Conservation (phyloP, 176 grass and related monocot genomes). For the Calamus simplicifolius region DNA sequence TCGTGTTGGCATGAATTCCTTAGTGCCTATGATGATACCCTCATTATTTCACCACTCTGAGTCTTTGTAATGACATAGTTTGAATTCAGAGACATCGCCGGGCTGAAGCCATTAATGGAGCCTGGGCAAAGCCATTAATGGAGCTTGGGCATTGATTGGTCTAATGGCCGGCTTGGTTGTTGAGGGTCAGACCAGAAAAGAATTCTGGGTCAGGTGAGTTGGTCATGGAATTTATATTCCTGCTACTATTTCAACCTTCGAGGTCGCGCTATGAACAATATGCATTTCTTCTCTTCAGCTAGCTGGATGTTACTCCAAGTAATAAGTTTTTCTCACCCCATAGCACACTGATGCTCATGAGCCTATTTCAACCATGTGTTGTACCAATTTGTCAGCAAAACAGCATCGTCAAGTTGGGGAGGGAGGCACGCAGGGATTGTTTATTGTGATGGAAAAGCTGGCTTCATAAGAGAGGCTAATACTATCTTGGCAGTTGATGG, state of each 20-base stretch:
- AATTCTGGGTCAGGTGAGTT: constrained; percentile 74
- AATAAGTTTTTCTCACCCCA: constrained; percentile 34
- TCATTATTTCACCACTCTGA: no score
- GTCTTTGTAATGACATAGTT: neutral
- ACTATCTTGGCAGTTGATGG: no score
- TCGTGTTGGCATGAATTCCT: no score
- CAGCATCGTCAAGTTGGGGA: no score
- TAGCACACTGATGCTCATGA: neutral
- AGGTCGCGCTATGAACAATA: neutral
- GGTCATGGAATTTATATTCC: neutral
- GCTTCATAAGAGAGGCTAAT: no score
- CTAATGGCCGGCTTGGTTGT: constrained; percentile 62
- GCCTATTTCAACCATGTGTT: no score
- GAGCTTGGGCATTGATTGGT: constrained; percentile 92
- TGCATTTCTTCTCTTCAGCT: constrained; percentile 50
- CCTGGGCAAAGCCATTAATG: no score
- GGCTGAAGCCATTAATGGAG: constrained; percentile 83
- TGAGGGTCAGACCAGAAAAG: constrained; percentile 89
- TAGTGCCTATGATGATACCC: no score
- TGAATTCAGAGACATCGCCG: constrained; percentile 41
- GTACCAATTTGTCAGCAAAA: no score
- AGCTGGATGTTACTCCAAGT: constrained; percentile 53
- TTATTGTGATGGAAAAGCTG: no score
- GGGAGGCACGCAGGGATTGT: no score
- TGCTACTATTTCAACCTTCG: neutral